Evolutionary conservation across 2,329 filamentous ascomycete species (phyloP), one percentile per base, ranked within the genome.

Genomic region (Aspergillus sp.): DNA sequence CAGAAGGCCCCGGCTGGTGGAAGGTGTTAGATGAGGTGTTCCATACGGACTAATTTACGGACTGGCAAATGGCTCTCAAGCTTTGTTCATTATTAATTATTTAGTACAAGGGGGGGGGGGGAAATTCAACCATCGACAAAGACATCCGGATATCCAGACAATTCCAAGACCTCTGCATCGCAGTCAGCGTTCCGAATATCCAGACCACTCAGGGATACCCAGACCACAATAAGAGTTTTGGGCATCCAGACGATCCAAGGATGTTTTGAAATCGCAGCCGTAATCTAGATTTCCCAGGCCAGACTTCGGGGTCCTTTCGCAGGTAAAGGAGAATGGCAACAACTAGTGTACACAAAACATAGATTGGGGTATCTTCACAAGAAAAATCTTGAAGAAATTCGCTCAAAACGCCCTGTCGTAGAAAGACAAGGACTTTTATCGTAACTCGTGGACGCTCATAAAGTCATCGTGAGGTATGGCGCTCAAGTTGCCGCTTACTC

Each of bases 1-100:
- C 60, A 12, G 63, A 63, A 35, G 65, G 64, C 1, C 64, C 64
- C 10, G 62, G 63, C 7, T 68, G 64, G 65, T 68, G 63, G 65
- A 67, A 65, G 53, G 52, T 53, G 0, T 43, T 67, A 41, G 64
- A 68, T 17, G 63, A 68, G 42, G 64, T 68, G 7, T 66, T 67
- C 41, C 60, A 66, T 49, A 62, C 51, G 4, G 62, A 64, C 3
- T 65, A 38, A 38, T 22, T 5, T 10, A 10, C 15, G 23, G 41
- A 43, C 12, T 30, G 20, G 13, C 20, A 27, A 25, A 19, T 27
- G 6, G n/a, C 37, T 12, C 37, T 12, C 37, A 6, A 39, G 17
- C 37, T 20, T 20, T 10, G 10, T 20, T 20, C 37, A 22, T 20
- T 39, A 9, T 22, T 7, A 9, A 39, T 19, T 39, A 39, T 20